Percentiles rank a stretch among this genome's conserved stretches.
Conservation (phyloP, 768 basidiomycete genomes). For the Mycena vitilis region DNA sequence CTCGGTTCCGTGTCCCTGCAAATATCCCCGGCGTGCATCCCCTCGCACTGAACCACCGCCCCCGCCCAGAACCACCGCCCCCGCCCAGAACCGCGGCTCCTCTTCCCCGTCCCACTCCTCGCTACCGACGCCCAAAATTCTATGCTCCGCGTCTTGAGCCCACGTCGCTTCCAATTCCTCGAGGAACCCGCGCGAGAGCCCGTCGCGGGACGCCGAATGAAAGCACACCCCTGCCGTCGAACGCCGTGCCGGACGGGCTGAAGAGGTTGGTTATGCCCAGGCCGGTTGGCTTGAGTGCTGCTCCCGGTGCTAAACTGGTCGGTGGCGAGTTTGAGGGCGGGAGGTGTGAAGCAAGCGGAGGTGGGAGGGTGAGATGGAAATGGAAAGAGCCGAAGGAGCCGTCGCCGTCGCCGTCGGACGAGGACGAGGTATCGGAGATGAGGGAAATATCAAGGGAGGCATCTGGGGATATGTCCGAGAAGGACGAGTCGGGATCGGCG, state of each 20-base stretch:
- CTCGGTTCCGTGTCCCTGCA: too few species aligned
- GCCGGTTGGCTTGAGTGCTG: too few species aligned
- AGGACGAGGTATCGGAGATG: constrained; percentile 28
- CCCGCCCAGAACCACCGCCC: too few species aligned
- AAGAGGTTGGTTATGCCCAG: constrained; percentile 29
- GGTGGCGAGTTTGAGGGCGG: too few species aligned
- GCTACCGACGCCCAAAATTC: constrained; percentile 18
- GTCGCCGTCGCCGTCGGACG: constrained; percentile 14
- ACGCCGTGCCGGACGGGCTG: constrained; percentile 31
- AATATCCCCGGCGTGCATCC: too few species aligned
- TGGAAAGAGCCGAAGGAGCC: constrained; percentile 7
- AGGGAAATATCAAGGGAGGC: too few species aligned
- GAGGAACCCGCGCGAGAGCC: constrained; percentile 30
- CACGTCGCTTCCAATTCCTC: constrained; percentile 33
- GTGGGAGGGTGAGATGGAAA: constrained; percentile 15
- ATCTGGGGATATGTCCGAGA: too few species aligned
- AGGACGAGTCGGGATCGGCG: too few species aligned
- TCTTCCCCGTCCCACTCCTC: constrained; percentile 15
- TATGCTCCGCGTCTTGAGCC: constrained; percentile 28
- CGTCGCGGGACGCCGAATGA: constrained; percentile 22
- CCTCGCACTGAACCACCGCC: too few species aligned
- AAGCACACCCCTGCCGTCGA: constrained; percentile 34
- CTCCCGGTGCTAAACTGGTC: too few species aligned
- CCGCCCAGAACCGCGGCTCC: background rate
- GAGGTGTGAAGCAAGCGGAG: too few species aligned